A percentile compares a stretch with the other conserved stretches of the same genome.
Evolutionary conservation across 2,329 filamentous ascomycete species (phyloP).

Genomic region (Epichloe bromicola): DNA sequence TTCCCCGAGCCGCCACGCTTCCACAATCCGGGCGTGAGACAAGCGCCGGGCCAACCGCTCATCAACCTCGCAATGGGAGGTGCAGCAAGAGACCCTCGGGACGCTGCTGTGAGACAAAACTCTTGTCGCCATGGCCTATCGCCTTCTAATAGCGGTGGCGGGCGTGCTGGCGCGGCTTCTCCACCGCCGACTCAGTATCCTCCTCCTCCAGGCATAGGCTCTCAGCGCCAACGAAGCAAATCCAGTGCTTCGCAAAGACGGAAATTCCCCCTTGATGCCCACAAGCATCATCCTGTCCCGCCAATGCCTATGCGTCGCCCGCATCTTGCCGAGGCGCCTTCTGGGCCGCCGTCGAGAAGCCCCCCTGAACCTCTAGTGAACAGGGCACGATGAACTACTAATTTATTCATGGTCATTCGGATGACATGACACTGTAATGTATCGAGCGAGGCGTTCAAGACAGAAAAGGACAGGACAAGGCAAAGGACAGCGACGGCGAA

Average conservation of each 20-base stretch:
- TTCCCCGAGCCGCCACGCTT: conserved; percentile 50
- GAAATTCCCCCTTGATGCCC: background rate
- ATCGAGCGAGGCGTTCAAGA: background rate
- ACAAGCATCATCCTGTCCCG: conserved; percentile 12
- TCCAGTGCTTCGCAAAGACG: conserved; percentile 1
- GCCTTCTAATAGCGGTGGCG: background rate
- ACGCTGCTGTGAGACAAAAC: background rate
- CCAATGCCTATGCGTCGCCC: conserved; percentile 15
- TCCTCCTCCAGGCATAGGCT: conserved; percentile 5
- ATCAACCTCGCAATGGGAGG: conserved; percentile 31
- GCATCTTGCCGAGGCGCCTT: conserved; percentile 2
- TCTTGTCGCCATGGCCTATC: conserved; percentile 7
- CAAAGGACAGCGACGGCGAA: background rate
- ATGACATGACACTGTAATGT: background rate
- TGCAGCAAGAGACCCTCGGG: conserved; percentile 4
- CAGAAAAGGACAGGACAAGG: background rate
- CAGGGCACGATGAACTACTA: conserved; percentile 11
- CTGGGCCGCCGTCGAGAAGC: conserved; percentile 6
- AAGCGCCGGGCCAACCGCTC: conserved; percentile 25
- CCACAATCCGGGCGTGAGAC: conserved; percentile 30
- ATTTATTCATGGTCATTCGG: background rate
- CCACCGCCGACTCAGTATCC: conserved; percentile 15
- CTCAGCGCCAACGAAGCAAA: conserved; percentile 1
- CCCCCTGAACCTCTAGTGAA: conserved; percentile 19
- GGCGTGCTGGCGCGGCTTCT: background rate